phyloP scores from a whole-genome alignment of 345 rosid genomes.

The Gossypium mustelinum region DNA sequence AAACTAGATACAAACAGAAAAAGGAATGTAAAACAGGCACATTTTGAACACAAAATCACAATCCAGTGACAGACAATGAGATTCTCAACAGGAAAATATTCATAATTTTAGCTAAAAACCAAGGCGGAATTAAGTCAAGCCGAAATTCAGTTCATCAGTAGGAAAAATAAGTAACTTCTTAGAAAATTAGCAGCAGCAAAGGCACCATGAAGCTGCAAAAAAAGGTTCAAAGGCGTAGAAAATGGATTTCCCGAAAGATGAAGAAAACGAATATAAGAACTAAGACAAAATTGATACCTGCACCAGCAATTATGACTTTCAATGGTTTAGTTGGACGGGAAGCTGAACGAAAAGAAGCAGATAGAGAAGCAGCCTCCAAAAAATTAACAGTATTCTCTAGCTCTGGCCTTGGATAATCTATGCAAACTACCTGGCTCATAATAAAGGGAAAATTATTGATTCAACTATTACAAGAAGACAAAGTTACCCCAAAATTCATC shows the following conservation, averaged over 20 bases:
- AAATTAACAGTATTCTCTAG: slow-evolving; percentile 70
- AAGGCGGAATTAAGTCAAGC: neutral
- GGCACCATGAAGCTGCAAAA: neutral
- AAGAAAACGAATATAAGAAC: neutral
- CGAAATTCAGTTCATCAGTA: neutral
- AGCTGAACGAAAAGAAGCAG: slow-evolving; percentile 62
- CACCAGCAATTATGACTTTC: slow-evolving; percentile 85
- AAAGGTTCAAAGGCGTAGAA: neutral
- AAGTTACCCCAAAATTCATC: neutral
- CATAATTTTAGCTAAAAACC: neutral
- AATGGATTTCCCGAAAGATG: neutral
- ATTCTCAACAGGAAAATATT: neutral
- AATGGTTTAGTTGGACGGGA: slow-evolving; percentile 68
- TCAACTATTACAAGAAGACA: neutral
- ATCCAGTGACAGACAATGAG: neutral
- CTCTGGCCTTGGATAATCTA: slow-evolving; percentile 85
- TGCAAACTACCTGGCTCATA: slow-evolving; percentile 58
- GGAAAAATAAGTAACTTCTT: neutral
- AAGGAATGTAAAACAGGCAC: neutral
- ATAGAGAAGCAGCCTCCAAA: slow-evolving; percentile 81
- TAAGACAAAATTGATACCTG: slow-evolving; percentile 41
- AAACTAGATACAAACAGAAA: neutral
- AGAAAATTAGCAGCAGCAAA: neutral
- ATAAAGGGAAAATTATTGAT: neutral
- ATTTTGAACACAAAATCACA: neutral